A percentile compares a stretch with the other conserved stretches of the same genome.
These are phyloP conservation scores for Colletotrichum graminicola DNA, from an alignment of 2,329 filamentous ascomycete species.

Conservation along the genomic window DNA sequence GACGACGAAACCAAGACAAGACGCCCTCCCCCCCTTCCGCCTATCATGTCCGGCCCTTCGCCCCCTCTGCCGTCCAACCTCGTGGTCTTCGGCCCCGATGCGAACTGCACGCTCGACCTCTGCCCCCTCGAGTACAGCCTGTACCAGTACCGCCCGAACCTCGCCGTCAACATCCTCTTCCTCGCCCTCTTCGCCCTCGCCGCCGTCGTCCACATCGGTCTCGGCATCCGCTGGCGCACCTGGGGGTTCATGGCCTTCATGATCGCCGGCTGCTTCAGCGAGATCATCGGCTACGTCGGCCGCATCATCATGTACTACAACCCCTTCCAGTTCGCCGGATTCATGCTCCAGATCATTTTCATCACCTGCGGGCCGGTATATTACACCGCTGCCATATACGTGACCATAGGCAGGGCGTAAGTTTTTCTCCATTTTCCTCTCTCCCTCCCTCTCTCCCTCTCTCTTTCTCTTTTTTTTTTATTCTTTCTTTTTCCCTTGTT, in stretches of 20 bases:
- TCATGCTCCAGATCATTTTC: constrained; percentile 75
- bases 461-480: neutral
- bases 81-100: constrained; percentile 58
- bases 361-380: constrained; percentile 64
- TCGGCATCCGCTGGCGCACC: constrained; percentile 61
- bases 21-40: neutral
- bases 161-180: constrained; percentile 58
- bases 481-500: neutral
- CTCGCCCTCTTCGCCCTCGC: constrained; percentile 60
- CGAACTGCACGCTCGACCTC: constrained; percentile 63
- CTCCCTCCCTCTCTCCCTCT: too few species aligned
- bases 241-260: constrained; percentile 66
- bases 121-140: constrained; percentile 61
- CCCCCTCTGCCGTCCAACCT: constrained; percentile 39
- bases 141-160: constrained; percentile 60
- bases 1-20: neutral
- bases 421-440: constrained; percentile 24
- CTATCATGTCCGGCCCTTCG: constrained; percentile 44
- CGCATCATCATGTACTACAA: constrained; percentile 69
- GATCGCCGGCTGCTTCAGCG: constrained; percentile 66
- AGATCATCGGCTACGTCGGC: constrained; percentile 73
- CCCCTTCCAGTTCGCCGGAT: constrained; percentile 69
- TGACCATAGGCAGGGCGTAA: constrained; percentile 64
- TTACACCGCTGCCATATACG: constrained; percentile 74
- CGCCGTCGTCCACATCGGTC: constrained; percentile 58